Base-by-base conservation (phyloP, 2,329 filamentous ascomycete species). In the Trichoderma simmonsii region DNA sequence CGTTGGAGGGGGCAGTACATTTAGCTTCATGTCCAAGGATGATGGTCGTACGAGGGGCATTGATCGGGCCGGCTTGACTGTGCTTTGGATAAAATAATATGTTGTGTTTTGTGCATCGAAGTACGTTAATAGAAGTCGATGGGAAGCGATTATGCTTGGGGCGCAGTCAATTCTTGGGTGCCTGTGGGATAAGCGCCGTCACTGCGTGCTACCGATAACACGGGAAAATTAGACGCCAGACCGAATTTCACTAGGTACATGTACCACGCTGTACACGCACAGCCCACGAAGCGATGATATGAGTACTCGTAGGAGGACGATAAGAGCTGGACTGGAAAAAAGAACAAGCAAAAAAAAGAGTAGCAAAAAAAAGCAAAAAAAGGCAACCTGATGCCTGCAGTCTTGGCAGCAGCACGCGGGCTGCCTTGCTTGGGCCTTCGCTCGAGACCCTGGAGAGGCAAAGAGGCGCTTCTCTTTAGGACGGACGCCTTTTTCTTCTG, bases 121-220 rank as follows among this genome's bases (percentile, higher is more conserved):
- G 4, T 15, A 32, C 30, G 9, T 32, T 32, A 26, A 57, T 21
- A 28, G 30, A 57, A 21, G 32, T 43, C 24, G 32, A 28, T 32
- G 30, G 30, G 12, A 54, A 34, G n/a, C 43, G 9, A 36, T 34
- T 43, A 34, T 59, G 65, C 21, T 8, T 60, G 65, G 48, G 65
- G 65, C 66, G 66, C 66, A 69, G 66, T 21, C 28, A 15, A 36
- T 32, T 32, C 36, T 24, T 24, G 11, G 9, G 34, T 61, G 36
- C 36, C 34, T 61, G 66, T 18, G 66, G 56, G 39, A 69, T 69
- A 69, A 69, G 66, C 66, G 66, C 66, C 66, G 39, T 36, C 66
- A 28, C n/a, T 26, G 43, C 9, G 64, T 67, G 64, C 15, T 15
- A 68, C 54, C 34, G 9, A 28, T 36, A 60, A 67, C 21, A 30